Conservation (phyloP, 257 asterid genomes). For the Solanum sejunctum region DNA sequence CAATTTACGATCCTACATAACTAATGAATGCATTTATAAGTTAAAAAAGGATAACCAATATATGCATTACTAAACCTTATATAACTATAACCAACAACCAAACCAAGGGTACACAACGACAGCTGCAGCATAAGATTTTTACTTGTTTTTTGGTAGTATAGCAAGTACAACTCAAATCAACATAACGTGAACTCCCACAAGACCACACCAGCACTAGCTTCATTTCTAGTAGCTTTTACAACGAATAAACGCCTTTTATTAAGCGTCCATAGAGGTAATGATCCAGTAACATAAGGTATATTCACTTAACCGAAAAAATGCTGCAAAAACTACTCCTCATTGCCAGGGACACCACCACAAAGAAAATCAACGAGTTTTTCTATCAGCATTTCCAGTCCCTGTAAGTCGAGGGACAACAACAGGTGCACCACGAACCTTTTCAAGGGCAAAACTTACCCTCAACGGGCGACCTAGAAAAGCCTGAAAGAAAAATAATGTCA, state of each 20-base stretch:
- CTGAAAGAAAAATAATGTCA: constrained; percentile 5
- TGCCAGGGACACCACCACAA: not conserved
- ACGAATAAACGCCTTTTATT: not conserved
- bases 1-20: not conserved
- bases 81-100: not conserved
- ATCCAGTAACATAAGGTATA: not conserved
- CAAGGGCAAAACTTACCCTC: constrained; percentile 33
- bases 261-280: not conserved
- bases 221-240: not conserved
- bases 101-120: not conserved
- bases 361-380: not conserved
- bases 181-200: not conserved
- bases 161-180: not conserved
- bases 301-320: not conserved
- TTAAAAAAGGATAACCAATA: not conserved
- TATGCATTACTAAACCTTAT: not conserved
- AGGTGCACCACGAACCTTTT: constrained; percentile 36
- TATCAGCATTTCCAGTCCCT: not conserved
- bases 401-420: constrained; percentile 34
- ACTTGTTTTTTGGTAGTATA: not conserved
- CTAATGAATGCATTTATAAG: not conserved
- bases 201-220: not conserved
- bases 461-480: constrained; percentile 39
- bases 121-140: not conserved
- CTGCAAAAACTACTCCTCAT: not conserved